phyloP scores from a whole-genome alignment of 306 rosid species.

The Fragaria ananassa region DNA sequence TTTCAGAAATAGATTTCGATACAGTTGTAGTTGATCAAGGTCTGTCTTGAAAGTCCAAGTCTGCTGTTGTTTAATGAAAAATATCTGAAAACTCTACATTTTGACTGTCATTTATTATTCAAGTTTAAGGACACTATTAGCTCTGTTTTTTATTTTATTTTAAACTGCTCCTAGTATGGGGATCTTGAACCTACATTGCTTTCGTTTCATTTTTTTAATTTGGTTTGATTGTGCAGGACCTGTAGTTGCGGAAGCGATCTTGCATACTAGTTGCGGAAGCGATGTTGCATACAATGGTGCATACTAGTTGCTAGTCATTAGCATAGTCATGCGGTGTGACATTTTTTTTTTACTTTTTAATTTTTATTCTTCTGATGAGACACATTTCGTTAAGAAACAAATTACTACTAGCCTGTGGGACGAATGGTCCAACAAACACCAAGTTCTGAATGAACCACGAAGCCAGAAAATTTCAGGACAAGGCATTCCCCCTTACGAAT shows the following conservation, averaged over 20 bases:
- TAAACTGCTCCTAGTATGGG: constrained; percentile 1
- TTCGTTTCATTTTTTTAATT: background rate
- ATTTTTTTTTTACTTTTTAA: too few species aligned
- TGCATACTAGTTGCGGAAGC: constrained; percentile 95
- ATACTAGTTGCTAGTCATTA: background rate
- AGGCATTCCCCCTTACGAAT: background rate
- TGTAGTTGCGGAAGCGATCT: constrained; percentile 94
- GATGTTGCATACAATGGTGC: too few species aligned
- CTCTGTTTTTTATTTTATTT: background rate
- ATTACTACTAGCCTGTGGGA: too few species aligned
- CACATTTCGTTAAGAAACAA: too few species aligned
- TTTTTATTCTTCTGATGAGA: too few species aligned
- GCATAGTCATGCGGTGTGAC: background rate
- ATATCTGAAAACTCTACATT: background rate
- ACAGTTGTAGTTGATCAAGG: too few species aligned
- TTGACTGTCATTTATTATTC: background rate
- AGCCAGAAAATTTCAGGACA: too few species aligned
- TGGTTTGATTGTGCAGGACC: constrained; percentile 68
- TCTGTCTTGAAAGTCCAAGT: too few species aligned
- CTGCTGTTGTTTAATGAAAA: background rate
- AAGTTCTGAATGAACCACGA: too few species aligned
- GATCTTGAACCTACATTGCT: background rate
- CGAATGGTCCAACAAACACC: too few species aligned
- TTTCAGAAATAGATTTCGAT: too few species aligned
- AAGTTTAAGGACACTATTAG: background rate